Evolutionary conservation across 2,329 filamentous ascomycete genomes (phyloP), one percentile per base, ranked within the genome.

Genomic region (Proliferodiscus dingleyae): DNA sequence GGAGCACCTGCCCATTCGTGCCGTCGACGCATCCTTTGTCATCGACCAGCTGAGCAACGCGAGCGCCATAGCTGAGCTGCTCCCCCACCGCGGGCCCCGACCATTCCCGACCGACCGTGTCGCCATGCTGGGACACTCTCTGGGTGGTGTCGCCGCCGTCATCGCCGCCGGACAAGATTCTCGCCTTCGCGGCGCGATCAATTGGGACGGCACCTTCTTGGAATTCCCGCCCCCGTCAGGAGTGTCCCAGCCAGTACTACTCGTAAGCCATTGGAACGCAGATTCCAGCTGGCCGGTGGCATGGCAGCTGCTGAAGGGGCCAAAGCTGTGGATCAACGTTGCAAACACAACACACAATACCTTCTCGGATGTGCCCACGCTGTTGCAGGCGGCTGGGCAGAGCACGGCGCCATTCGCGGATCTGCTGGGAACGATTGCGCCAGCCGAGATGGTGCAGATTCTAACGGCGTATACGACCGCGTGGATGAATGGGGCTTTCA

Each of bases 141-240:
- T 62, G 10, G 64, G 64, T 2, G 64, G 64, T 2, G 64, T 66
- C 4, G 54, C 64, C 3, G 56, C 66, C 0, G 66, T 63, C 7
- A 52, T 51, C 15, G 59, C 61, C 2, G 58, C 66, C 48, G 48
- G 59, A 3, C 34, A 46, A 10, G 66, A 68, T 24, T 37, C 42
- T 1, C 53, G 66, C 2, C 52, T 70, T 26, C 46, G 55, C 1
- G 65, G 59, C 2, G 67, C 66, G 2, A 47, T 70, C 5, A 66
- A 68, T 37, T 53, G 70, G 15, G 68, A 71, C 47, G 68, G 68
- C 2, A 40, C 47, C 3, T 54, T 68, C 33, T 63, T 36, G 9
- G 38, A 37, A 42, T 41, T 33, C 22, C n/a, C 23, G 24, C 6
- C 6, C 24, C 11, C 11, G 6, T 26, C 24, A 6, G 6, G 24